These are phyloP conservation scores for Colletotrichum coccodes DNA, from an alignment of 2,329 filamentous ascomycete species.

Conservation along the genomic window DNA sequence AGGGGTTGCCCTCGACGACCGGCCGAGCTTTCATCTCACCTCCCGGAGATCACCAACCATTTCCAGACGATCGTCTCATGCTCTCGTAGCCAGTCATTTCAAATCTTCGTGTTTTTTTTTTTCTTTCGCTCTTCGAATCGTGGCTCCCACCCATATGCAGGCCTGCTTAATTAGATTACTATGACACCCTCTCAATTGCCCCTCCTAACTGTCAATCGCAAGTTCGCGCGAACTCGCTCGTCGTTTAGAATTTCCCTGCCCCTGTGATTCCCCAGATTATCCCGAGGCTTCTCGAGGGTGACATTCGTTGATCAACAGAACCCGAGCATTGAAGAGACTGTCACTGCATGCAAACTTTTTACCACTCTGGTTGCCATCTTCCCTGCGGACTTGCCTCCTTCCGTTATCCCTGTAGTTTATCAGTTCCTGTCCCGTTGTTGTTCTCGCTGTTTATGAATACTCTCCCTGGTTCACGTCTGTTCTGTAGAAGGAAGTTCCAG, in stretches of 20 bases:
- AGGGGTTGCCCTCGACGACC: slow-evolving; percentile 34
- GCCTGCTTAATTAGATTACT: background rate
- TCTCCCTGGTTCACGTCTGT: background rate
- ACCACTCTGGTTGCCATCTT: background rate
- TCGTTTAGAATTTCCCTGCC: slow-evolving; percentile 10
- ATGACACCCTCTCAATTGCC: background rate
- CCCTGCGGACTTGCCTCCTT: background rate
- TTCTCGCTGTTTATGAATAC: background rate
- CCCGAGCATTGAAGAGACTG: background rate
- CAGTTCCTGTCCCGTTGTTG: background rate
- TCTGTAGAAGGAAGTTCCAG: background rate
- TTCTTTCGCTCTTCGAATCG: background rate
- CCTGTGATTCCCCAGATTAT: slow-evolving; percentile 29
- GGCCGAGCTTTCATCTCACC: slow-evolving; percentile 31
- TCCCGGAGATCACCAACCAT: slow-evolving; percentile 30
- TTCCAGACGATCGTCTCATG: slow-evolving; percentile 30
- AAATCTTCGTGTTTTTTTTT: slow-evolving; percentile 21
- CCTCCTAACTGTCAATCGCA: slow-evolving; percentile 1
- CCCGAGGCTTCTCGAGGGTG: slow-evolving; percentile 8
- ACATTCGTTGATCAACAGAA: background rate
- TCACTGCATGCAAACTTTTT: background rate
- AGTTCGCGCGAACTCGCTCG: background rate
- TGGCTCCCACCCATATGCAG: background rate
- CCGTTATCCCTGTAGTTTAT: background rate
- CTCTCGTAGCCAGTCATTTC: slow-evolving; percentile 25